Conservation (phyloP, 352 stramenopile genomes). For the Hyphochytrium catenoides region DNA sequence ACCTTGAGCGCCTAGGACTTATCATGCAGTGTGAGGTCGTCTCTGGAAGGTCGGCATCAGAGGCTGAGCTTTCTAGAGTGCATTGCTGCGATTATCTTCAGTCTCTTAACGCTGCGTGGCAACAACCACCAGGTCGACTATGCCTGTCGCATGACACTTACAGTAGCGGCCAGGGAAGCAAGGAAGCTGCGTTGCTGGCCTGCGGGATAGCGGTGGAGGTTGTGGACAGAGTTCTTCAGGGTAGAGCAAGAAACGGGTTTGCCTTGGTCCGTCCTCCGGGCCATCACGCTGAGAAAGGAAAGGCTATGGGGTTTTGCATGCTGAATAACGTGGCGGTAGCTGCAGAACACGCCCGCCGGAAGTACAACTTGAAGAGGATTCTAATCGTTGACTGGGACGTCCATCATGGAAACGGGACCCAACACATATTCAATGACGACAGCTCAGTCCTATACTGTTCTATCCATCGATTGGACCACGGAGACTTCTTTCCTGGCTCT, state of each 20-base stretch:
- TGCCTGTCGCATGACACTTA: too few relatives aligned
- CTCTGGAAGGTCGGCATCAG: too few relatives aligned
- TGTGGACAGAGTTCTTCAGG: slow-evolving; percentile 18
- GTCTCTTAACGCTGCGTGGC: too few relatives aligned
- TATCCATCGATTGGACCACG: slow-evolving; percentile 17
- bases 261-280: slow-evolving; percentile 69
- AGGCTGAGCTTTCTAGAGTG: too few relatives aligned
- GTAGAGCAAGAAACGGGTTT: slow-evolving; percentile 26
- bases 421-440: slow-evolving; percentile 46
- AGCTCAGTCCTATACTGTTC: slow-evolving; percentile 31
- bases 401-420: slow-evolving; percentile 65
- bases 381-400: slow-evolving; percentile 68
- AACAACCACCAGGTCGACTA: too few relatives aligned
- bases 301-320: slow-evolving; percentile 50
- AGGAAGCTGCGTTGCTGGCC: slow-evolving; percentile 13
- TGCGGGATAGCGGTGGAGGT: slow-evolving; percentile 15
- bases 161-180: slow-evolving; percentile 12
- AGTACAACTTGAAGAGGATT: slow-evolving; percentile 15
- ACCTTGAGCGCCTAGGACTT: too few relatives aligned
- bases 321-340: slow-evolving; percentile 67
- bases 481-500: slow-evolving; percentile 38
- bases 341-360: slow-evolving; percentile 23
- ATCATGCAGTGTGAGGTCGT: too few relatives aligned
- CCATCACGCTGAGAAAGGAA: slow-evolving; percentile 55
- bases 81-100: too few relatives aligned